A percentile compares a stretch with the other conserved stretches of the same genome.
These are phyloP conservation scores for Nemania bipapillata DNA, from an alignment of 2,329 filamentous ascomycete genomes.

Conservation along the genomic window DNA sequence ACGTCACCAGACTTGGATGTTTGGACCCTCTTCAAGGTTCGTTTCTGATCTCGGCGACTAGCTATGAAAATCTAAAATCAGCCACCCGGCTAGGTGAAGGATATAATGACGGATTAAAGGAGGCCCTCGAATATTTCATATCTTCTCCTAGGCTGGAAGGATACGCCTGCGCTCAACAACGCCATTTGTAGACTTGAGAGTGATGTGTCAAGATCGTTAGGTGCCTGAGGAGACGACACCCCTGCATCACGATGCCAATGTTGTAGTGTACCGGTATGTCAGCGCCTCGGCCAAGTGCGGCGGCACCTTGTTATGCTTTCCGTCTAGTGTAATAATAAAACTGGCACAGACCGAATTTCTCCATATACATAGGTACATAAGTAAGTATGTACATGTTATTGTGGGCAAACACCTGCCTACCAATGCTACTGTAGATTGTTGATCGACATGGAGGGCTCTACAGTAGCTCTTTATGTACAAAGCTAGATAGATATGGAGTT, in stretches of 20 bases:
- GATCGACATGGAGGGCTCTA: background rate
- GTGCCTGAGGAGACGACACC: slow-evolving; percentile 16
- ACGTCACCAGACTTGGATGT: slow-evolving; percentile 35
- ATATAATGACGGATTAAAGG: background rate
- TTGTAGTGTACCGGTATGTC: slow-evolving; percentile 15
- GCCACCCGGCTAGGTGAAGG: background rate
- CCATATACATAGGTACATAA: slow-evolving; percentile 18
- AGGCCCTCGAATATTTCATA: background rate
- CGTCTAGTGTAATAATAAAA: slow-evolving; percentile 16
- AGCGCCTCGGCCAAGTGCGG: slow-evolving; percentile 35
- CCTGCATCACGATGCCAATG: slow-evolving; percentile 32
- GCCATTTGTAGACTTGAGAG: slow-evolving; percentile 9
- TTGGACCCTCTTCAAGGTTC: slow-evolving; percentile 23
- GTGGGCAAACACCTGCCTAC: background rate
- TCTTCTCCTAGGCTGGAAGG: background rate
- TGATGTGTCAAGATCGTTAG: slow-evolving; percentile 34
- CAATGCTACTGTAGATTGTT: background rate
- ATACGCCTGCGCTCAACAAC: background rate
- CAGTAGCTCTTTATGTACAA: no score
- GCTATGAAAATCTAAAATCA: background rate
- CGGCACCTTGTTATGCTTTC: slow-evolving; percentile 31
- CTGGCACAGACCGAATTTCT: slow-evolving; percentile 25
- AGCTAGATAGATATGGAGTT: no score
- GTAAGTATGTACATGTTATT: background rate
- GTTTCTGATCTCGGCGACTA: slow-evolving; percentile 35